These are phyloP conservation scores for Capsicum rhomboideum DNA, from an alignment of 257 asterid species.

Conservation along the genomic window DNA sequence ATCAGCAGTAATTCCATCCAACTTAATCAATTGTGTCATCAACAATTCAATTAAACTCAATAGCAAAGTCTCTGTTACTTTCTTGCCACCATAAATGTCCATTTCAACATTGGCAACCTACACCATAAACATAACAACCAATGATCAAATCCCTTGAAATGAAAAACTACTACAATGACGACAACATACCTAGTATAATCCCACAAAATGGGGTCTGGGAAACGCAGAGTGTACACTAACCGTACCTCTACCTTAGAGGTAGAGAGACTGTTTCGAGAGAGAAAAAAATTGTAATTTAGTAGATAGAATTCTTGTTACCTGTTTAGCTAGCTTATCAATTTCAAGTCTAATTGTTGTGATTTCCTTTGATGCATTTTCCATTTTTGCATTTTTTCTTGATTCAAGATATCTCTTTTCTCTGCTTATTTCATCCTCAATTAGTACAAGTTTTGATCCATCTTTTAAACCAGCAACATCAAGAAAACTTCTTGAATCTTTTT, in stretches of 20 bases:
- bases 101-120: constrained; percentile 68
- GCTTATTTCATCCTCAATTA: constrained; percentile 67
- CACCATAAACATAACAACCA: background rate
- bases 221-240: no score
- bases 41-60: constrained; percentile 60
- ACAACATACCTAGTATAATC: no score
- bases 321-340: constrained; percentile 70
- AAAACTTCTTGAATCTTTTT: constrained; percentile 63
- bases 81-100: constrained; percentile 67
- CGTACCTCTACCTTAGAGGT: no score
- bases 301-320: constrained; percentile 22
- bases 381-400: constrained; percentile 38
- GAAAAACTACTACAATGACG: background rate
- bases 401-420: constrained; percentile 42
- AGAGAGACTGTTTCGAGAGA: no score
- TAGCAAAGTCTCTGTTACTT: constrained; percentile 54
- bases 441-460: constrained; percentile 54
- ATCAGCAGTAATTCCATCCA: constrained; percentile 81
- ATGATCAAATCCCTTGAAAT: background rate
- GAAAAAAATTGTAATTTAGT: background rate
- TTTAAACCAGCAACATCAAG: constrained; percentile 68
- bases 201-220: no score
- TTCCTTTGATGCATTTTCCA: constrained; percentile 59
- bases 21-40: constrained; percentile 77
- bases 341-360: constrained; percentile 54